Evolutionary conservation across 495 filamentous ascomycete genomes (phyloP).

Genomic region (Staphylotrichum longicolle): DNA sequence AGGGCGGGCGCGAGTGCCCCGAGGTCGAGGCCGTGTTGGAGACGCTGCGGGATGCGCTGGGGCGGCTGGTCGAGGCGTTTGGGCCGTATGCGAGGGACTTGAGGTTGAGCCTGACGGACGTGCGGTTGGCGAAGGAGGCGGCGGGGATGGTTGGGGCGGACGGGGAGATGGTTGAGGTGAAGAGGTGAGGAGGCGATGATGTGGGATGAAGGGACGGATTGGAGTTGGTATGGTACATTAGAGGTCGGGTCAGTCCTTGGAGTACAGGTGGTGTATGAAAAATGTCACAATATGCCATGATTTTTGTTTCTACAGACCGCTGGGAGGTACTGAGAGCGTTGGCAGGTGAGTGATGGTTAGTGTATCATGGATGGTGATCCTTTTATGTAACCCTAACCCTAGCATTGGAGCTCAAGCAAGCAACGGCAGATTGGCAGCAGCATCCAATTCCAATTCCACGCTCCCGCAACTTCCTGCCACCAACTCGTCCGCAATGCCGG

Average conservation of each 20-base stretch:
- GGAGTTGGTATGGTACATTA: not conserved
- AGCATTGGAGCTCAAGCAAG: too few relatives aligned
- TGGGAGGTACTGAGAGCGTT: too few relatives aligned
- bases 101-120: constrained; percentile 61
- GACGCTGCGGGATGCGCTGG: constrained; percentile 58
- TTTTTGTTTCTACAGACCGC: not conserved
- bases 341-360: too few relatives aligned
- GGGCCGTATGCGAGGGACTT: constrained; percentile 65
- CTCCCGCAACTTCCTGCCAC: too few relatives aligned
- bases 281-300: not conserved
- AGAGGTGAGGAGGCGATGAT: constrained; percentile 1
- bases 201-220: constrained; percentile 1
- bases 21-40: constrained; percentile 63
- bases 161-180: constrained; percentile 12
- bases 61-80: constrained; percentile 63
- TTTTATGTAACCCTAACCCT: constrained; percentile 4
- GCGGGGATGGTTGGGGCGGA: constrained; percentile 36
- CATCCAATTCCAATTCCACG: too few relatives aligned
- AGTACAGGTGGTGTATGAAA: not conserved
- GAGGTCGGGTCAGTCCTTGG: not conserved
- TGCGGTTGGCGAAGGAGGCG: constrained; percentile 66
- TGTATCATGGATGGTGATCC: too few relatives aligned
- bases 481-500: not conserved
- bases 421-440: too few relatives aligned
- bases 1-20: constrained; percentile 43